A percentile compares a stretch with the other conserved stretches of the same genome.
These are phyloP conservation scores for Rosa chinensis DNA, from an alignment of 306 rosid genomes.

Conservation along the genomic window DNA sequence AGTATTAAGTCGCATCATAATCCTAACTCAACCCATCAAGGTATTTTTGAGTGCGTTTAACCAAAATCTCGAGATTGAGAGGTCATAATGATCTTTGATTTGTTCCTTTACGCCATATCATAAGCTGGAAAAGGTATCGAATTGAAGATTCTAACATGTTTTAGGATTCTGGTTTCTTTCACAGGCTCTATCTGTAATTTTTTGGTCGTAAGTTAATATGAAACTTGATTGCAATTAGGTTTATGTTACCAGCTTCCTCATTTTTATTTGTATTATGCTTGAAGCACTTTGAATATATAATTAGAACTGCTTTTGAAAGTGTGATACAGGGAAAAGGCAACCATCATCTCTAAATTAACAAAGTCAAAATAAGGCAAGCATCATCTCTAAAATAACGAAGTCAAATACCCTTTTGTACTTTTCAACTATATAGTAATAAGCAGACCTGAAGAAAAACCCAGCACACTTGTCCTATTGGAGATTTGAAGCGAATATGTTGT, in stretches of 20 bases:
- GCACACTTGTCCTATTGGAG: background rate
- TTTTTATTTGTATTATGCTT: constrained; percentile 4
- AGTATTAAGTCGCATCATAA: constrained; percentile 1
- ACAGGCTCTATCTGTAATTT: background rate
- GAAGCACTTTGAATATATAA: constrained; percentile 13
- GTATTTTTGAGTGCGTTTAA: background rate
- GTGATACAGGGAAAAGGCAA: constrained; percentile 17
- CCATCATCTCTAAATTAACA: background rate
- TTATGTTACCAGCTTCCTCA: background rate
- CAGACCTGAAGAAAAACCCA: background rate
- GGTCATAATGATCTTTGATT: background rate
- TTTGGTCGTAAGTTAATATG: background rate
- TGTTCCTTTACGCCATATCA: background rate
- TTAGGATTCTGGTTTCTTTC: background rate
- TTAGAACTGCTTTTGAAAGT: background rate
- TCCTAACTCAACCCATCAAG: background rate
- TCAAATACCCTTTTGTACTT: constrained; percentile 13
- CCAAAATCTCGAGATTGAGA: background rate
- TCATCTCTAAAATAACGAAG: background rate
- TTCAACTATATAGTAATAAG: background rate
- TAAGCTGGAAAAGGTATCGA: background rate
- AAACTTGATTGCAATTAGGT: background rate
- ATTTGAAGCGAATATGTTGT: background rate
- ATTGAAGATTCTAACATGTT: background rate
- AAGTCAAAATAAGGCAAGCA: constrained; percentile 17